phyloP scores from a whole-genome alignment of 2,329 filamentous ascomycete species.

The Pseudofabraea citricarpa region DNA sequence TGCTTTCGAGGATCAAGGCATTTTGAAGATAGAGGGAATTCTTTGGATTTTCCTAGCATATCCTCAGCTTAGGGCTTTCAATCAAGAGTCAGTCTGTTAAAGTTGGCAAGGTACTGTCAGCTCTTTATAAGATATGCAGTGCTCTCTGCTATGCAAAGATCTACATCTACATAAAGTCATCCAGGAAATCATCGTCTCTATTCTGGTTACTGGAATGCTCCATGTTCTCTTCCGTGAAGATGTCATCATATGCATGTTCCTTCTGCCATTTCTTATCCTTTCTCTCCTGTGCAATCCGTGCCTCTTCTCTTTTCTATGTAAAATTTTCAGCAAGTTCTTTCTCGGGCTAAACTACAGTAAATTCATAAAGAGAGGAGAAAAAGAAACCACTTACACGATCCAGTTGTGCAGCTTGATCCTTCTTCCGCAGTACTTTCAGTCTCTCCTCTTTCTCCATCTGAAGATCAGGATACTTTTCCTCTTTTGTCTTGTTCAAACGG shows the following conservation, averaged over 20 bases:
- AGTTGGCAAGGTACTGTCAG: too few species aligned
- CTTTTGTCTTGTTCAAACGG: slow-evolving; percentile 94
- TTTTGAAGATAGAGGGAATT: neutral
- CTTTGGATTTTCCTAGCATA: too few species aligned
- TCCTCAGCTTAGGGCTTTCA: neutral
- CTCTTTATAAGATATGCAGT: too few species aligned
- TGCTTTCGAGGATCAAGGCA: neutral
- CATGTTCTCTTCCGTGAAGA: slow-evolving; percentile 81
- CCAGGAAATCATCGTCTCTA: slow-evolving; percentile 69
- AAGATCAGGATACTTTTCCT: slow-evolving; percentile 83
- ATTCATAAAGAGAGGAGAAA: slow-evolving; percentile 1
- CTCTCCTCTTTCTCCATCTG: slow-evolving; percentile 76
- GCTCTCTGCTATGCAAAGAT: too few species aligned
- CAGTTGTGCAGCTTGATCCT: slow-evolving; percentile 59
- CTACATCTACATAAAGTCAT: slow-evolving; percentile 82
- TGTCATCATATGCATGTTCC: slow-evolving; percentile 95
- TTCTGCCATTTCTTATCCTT: slow-evolving; percentile 91
- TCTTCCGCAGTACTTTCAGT: slow-evolving; percentile 64
- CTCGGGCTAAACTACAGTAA: slow-evolving; percentile 3
- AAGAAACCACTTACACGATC: slow-evolving; percentile 47
- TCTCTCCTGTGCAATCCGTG: slow-evolving; percentile 67
- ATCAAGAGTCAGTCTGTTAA: neutral
- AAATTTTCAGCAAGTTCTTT: too few species aligned
- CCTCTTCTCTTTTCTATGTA: slow-evolving; percentile 76
- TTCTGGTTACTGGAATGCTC: slow-evolving; percentile 80